A percentile compares a stretch with the other conserved stretches of the same genome.
These are phyloP conservation scores for Maudiozyma bulderi DNA, from an alignment of 805 yeast genomes.

Conservation along the genomic window DNA sequence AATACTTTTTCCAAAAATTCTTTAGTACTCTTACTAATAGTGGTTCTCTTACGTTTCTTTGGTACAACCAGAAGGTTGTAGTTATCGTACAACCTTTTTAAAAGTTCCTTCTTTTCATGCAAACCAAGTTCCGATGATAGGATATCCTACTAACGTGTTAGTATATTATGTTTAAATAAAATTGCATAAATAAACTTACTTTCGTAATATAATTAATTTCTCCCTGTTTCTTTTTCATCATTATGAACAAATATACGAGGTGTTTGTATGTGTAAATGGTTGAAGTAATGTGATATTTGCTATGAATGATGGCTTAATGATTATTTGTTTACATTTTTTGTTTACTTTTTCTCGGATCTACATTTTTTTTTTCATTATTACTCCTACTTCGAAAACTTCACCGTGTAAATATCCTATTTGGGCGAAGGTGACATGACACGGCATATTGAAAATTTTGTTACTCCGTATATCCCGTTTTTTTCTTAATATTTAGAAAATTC, in stretches of 20 bases:
- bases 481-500: no score
- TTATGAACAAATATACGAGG: neutral
- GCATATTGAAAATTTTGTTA: no score
- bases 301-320: no score
- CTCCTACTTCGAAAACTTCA: no score
- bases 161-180: neutral
- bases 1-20: neutral
- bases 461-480: no score
- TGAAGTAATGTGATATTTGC: no score
- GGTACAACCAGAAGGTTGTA: neutral
- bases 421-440: no score
- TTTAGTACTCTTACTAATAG: neutral
- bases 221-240: neutral
- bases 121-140: neutral
- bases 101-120: conserved; percentile 1
- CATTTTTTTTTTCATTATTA: no score
- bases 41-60: neutral
- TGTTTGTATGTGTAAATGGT: no score
- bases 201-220: neutral
- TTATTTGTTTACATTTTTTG: no score
- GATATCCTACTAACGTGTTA: conserved; percentile 1
- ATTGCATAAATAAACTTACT: neutral
- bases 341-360: no score
- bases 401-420: no score
- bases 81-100: neutral